These are phyloP conservation scores for Pouteria glomerata DNA, from an alignment of 148 eudicot genomes.

Conservation along the genomic window DNA sequence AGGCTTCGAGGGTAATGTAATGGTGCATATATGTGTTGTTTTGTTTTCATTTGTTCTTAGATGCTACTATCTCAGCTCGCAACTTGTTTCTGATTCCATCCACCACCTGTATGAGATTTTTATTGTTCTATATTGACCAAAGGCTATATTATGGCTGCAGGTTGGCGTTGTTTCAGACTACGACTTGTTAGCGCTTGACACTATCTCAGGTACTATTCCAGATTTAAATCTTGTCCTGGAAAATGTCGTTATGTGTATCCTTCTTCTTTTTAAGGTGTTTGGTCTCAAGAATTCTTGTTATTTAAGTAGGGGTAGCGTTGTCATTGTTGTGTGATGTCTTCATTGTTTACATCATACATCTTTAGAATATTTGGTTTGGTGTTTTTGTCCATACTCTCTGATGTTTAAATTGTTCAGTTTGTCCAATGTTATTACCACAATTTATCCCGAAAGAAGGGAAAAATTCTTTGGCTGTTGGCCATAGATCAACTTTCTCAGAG, in stretches of 20 bases:
- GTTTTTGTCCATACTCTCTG: not conserved
- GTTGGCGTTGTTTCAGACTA: constrained; percentile 98
- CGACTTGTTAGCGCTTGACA: constrained; percentile 92
- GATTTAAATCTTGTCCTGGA: not conserved
- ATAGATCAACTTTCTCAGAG: not conserved
- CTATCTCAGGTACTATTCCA: constrained; percentile 47
- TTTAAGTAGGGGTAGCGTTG: not conserved
- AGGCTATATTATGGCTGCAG: constrained; percentile 39
- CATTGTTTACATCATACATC: not conserved
- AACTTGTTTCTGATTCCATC: not conserved
- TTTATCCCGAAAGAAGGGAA: no score
- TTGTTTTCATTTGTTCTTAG: not conserved
- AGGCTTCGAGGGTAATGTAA: no score
- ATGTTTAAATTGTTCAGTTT: not conserved
- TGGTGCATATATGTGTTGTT: no score
- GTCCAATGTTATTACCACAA: no score
- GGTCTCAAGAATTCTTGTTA: not conserved
- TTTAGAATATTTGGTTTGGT: not conserved
- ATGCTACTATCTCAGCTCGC: not conserved
- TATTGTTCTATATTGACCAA: not conserved
- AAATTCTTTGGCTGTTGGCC: not conserved
- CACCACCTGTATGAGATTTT: constrained; percentile 2
- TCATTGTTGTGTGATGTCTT: not conserved
- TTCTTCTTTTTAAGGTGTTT: not conserved
- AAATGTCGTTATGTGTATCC: not conserved